Percentiles rank a stretch among this genome's conserved stretches.
Conservation (phyloP, 768 basidiomycete species). For the Filobasidium floriforme region DNA sequence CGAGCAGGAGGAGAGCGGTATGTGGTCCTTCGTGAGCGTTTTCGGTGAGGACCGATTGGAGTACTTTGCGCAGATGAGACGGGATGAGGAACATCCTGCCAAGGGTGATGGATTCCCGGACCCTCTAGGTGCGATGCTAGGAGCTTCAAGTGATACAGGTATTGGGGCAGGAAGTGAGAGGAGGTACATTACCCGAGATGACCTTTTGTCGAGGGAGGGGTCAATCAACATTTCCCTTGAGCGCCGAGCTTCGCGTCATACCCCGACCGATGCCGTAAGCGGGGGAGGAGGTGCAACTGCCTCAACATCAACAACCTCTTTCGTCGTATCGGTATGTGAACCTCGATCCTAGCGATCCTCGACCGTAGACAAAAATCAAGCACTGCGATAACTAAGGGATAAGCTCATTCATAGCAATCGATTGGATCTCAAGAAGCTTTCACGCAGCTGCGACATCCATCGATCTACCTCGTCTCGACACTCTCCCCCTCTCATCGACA, state of each 20-base stretch:
- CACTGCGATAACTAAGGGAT: too few species aligned
- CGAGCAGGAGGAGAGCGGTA: constrained; percentile 10
- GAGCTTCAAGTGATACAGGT: background rate
- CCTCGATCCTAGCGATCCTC: background rate
- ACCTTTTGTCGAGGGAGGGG: background rate
- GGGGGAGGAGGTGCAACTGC: background rate
- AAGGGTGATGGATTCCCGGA: background rate
- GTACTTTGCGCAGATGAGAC: background rate
- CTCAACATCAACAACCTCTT: background rate
- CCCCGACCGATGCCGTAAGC: background rate
- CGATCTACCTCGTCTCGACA: background rate
- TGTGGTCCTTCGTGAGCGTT: constrained; percentile 4
- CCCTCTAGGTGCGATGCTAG: background rate
- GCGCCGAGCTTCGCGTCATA: background rate
- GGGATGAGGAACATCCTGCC: constrained; percentile 9
- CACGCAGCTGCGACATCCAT: too few species aligned
- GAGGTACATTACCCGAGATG: too few species aligned
- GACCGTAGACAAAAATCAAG: background rate
- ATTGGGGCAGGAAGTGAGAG: background rate
- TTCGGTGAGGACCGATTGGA: constrained; percentile 5
- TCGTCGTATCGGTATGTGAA: background rate
- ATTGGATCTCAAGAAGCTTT: too few species aligned
- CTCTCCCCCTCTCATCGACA: constrained; percentile 2
- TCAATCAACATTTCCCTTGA: background rate
- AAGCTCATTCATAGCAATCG: too few species aligned